phyloP scores from a whole-genome alignment of 352 stramenopile genomes.

The Lagenidium giganteum region DNA sequence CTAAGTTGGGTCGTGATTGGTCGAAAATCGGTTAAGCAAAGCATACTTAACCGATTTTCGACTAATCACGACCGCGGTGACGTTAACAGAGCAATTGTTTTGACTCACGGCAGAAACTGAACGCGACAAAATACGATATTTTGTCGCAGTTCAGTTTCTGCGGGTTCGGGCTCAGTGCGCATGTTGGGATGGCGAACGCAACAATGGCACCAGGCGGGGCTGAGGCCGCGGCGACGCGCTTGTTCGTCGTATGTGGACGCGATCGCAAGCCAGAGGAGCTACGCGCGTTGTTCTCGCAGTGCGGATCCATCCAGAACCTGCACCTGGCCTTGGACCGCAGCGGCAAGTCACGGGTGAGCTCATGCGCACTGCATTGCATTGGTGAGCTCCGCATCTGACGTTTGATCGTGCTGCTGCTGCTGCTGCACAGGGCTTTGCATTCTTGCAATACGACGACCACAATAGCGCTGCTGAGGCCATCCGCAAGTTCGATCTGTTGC shows the following conservation, averaged over 20 bases:
- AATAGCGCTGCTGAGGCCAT: slow-evolving; percentile 43
- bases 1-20: too few relatives aligned
- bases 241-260: slow-evolving; percentile 76
- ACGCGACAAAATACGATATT: too few relatives aligned
- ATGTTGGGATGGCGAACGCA: too few relatives aligned
- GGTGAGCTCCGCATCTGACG: slow-evolving; percentile 18
- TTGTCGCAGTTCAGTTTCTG: too few relatives aligned
- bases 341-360: slow-evolving; percentile 60
- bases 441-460: slow-evolving; percentile 65
- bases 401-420: background rate
- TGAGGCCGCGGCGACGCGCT: slow-evolving; percentile 15
- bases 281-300: slow-evolving; percentile 47
- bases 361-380: slow-evolving; percentile 40
- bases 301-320: slow-evolving; percentile 56
- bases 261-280: slow-evolving; percentile 61
- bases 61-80: too few relatives aligned
- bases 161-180: too few relatives aligned
- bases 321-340: slow-evolving; percentile 72
- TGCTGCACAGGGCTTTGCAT: slow-evolving; percentile 59
- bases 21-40: too few relatives aligned
- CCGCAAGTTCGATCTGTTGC: slow-evolving; percentile 51
- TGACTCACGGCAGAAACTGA: too few relatives aligned
- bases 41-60: too few relatives aligned
- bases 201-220: too few relatives aligned
- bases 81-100: too few relatives aligned